Evolutionary conservation across 2,329 filamentous ascomycete species (phyloP), one percentile per base, ranked within the genome.

Genomic region (Magnaporthales sp.): DNA sequence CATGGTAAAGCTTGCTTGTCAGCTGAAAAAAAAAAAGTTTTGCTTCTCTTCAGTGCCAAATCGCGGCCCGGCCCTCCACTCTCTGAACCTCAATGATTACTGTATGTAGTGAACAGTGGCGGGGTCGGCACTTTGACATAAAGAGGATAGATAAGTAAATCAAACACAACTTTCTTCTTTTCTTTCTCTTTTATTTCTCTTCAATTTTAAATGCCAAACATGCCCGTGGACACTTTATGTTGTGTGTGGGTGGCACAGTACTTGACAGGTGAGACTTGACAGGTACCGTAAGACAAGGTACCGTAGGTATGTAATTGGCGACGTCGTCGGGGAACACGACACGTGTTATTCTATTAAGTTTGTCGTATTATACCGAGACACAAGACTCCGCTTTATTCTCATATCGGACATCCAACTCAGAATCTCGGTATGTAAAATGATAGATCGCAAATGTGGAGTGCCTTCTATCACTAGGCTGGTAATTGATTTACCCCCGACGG

Each of bases 351-450:
- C 10, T 26, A 26, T 58, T 26, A 26, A 7, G 24, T 26, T 58
- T 58, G 54, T 58, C 22, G 24, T 58, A 26, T 22, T 58, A 58
- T 24, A 58, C n/a, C 54, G 24, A 58, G 24, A 6, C 7, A 26
- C n/a, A 10, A 26, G 24, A 26, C 54, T 58, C 54, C 54, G 54
- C 54, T 58, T 46, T 46, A 46, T 10, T 46, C 38, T 46, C 38
- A 46, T 13, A 24, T 58, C 24, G n/a, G 22, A 58, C 54, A 56
- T 15, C 32, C 32, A 24, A 56, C 8, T 58, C 24, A 58, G 24
- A 58, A 58, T 58, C 54, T 58, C 54, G 54, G 54, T 58, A 58
- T 22, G 54, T 58, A 26, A 58, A 58, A 58, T 58, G 51, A 56
- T 56, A 26, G 54, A 58, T 58, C 54, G 54, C 54, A 58, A 26